Base-by-base conservation (phyloP, 768 basidiomycete genomes). In the Suillus alpinus region DNA sequence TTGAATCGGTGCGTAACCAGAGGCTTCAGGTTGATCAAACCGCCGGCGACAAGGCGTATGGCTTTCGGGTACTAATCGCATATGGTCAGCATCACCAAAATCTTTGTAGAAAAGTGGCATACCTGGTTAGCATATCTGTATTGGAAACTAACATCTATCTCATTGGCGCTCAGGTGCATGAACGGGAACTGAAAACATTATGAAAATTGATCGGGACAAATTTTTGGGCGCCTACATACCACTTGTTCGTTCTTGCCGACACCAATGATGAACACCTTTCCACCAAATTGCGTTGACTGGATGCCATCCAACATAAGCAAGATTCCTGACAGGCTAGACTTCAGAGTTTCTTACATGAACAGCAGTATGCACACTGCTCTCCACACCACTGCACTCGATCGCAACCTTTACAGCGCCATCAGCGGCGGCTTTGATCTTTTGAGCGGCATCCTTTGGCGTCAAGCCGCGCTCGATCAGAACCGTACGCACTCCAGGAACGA, bases 1-100 rank as follows among this genome's bases (percentile, higher is more conserved):
- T 78, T 63, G 71, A 91, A 91, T 13, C 85, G 79, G 65, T 91
- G 90, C 32, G 89, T 90, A n/a, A 93, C 87, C 57, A 94, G 83
- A 64, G 91, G 89, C 63, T 87, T 86, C 60, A 93, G 75, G 65
- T 91, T 79, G 57, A 88, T 83, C 23, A 95, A 74, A 32, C 86
- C 83, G 23, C 87, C 85, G 43, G 88, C 86, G n/a, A 95, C 81
- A 9, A 95, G 85, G 4, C 87, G 83, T 60, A 95, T 84, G 2
- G 94, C 94, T 67, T 89, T 91, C 10, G 92, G 92, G 74, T 94
- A 95, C 79, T 88, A 74, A 50, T 41, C 29, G 43, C 5, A 37
- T 5, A 44, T 37, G 16, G 9, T 20, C 3, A 57, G 40, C 5
- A 55, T 64, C 1, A 65, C 36, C 3, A 44, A 26, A n/a, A 4